Evolutionary conservation across 2,329 filamentous ascomycete species (phyloP), one percentile per base, ranked within the genome.

Genomic region (Colletotrichum magnum): DNA sequence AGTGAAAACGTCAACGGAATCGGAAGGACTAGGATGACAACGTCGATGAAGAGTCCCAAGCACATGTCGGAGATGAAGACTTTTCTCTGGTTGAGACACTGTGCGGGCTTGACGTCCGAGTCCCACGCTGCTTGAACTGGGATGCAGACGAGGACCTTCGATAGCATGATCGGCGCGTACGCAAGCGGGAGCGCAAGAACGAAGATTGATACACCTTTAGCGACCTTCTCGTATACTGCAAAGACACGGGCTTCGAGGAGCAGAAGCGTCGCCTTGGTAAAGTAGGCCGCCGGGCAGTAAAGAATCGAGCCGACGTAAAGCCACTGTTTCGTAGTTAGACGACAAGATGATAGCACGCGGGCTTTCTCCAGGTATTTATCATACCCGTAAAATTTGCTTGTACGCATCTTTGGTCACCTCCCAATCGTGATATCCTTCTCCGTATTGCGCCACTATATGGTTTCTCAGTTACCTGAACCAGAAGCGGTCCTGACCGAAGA

Each of bases 1-100:
- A 80, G 71, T 0, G 70, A 72, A 72, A 74, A 77, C 1, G 73
- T 76, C 64, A 81, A 61, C 0, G 75, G 73, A 3, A 79, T 68
- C 6, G 79, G 79, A 2, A 81, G 57, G 9, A 79, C 12, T 13
- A 81, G 72, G 16, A 80, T 77, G 24, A 77, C 72, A 7, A 77
- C 62, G 68, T 81, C 79, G 18, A 76, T 78, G 12, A 80, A 18
- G 15, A 77, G 72, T 36, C 74, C 77, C 13, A 79, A 59, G 13
- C 74, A 72, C 3, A 76, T 74, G 50, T 81, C 79, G 6, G 74
- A 72, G 6, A 77, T 71, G 59, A 80, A 81, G 2, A 81, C 50
- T 39, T 73, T 73, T 4, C 72, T 61, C 52, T 78, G 74, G 26
- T 61, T 66, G 0, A 66, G 6, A 7, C 56, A 61, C 1, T 50